These are phyloP conservation scores for Boletellus deceptivus DNA, from an alignment of 1,284 basidiomycete species.

Conservation along the genomic window DNA sequence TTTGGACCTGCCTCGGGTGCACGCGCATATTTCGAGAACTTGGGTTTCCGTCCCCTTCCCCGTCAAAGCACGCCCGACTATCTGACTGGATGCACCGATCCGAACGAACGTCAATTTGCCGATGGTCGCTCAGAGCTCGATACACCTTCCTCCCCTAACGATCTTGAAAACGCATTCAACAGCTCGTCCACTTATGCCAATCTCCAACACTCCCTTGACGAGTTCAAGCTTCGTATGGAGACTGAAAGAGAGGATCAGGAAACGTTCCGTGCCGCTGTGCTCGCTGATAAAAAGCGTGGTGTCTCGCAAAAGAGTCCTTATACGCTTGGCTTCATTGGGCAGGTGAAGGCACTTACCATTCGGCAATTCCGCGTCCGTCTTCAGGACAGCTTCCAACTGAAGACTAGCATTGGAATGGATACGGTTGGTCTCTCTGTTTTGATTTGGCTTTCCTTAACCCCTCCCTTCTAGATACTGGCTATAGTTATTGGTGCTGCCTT, in stretches of 20 bases:
- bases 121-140: conserved; percentile 61
- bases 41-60: conserved; percentile 73
- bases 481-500: conserved; percentile 78
- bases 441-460: background rate
- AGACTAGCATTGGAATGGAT: conserved; percentile 64
- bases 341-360: conserved; percentile 69
- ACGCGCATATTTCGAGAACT: conserved; percentile 71
- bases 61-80: conserved; percentile 81
- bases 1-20: conserved; percentile 74
- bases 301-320: conserved; percentile 86
- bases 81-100: conserved; percentile 78
- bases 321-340: conserved; percentile 76
- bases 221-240: conserved; percentile 67
- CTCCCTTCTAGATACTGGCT: conserved; percentile 43
- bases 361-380: conserved; percentile 76
- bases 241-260: conserved; percentile 67
- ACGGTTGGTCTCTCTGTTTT: conserved; percentile 38
- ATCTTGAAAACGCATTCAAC: conserved; percentile 69
- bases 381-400: conserved; percentile 82
- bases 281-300: conserved; percentile 78
- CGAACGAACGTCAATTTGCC: conserved; percentile 83
- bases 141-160: conserved; percentile 73
- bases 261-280: conserved; percentile 74
- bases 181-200: conserved; percentile 50
- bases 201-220: conserved; percentile 51